Evolutionary conservation across 768 basidiomycete genomes (phyloP).

Genomic region (Suillus bovinus): DNA sequence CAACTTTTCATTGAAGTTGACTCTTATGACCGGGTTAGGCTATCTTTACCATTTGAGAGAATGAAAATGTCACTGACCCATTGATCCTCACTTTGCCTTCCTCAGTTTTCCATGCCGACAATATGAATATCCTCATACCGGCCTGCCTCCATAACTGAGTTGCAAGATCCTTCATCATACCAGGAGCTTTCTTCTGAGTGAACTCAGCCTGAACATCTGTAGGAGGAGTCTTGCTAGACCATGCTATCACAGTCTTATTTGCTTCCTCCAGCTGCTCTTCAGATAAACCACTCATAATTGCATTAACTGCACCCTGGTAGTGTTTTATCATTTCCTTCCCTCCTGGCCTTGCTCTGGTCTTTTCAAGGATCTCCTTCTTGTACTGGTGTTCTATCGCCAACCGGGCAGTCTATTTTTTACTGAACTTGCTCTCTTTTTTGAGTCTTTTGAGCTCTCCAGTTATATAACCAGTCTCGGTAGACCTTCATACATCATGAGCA

Average conservation of each 20-base stretch:
- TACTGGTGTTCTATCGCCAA: too few species aligned
- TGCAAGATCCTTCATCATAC: neutral
- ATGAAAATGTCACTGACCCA: neutral
- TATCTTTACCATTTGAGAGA: neutral
- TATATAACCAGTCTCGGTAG: slow-evolving; percentile 1
- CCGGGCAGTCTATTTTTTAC: neutral
- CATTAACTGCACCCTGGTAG: neutral
- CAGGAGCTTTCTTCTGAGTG: neutral
- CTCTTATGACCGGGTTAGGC: neutral
- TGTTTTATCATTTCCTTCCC: neutral
- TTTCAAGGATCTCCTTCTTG: too few species aligned
- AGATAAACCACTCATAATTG: neutral
- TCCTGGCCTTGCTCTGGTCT: neutral
- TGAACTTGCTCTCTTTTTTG: neutral
- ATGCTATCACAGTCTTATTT: neutral
- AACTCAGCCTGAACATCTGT: neutral
- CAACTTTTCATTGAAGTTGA: neutral
- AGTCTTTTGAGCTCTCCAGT: neutral
- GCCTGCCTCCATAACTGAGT: too few species aligned
- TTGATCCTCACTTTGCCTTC: neutral
- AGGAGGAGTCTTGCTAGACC: neutral
- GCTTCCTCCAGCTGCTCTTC: too few species aligned
- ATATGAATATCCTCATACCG: neutral
- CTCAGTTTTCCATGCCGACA: neutral
- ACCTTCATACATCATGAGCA: neutral